Base-by-base conservation (phyloP, 352 stramenopile genomes). In the Hyaloperonospora arabidopsidis region DNA sequence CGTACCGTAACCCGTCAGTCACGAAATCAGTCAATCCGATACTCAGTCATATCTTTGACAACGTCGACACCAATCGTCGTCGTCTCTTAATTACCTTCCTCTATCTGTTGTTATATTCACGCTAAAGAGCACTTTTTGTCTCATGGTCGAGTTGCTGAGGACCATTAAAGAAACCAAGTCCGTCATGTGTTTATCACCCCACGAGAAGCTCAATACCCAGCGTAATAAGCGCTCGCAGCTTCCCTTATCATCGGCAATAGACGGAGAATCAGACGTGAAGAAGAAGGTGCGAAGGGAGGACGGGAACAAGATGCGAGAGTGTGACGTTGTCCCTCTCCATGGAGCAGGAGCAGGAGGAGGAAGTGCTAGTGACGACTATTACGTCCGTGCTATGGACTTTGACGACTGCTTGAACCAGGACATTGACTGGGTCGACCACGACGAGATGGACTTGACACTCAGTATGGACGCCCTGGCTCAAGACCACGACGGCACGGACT, bases 331-430 rank as follows among this genome's bases (percentile, higher is more conserved):
- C 8, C 4, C 25, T 32, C 25, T 32, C 4, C 25, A 32, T 32
- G 25, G 25, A 4, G 8, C 25, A 32, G 8, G 25, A 32, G 25
- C 25, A 8, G 25, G 4, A 8, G 25, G 4, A 32, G 25, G 67
- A 18, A 89, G 82, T 79, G 76, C 89, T 60, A 89, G 74, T 51
- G 82, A 92, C 62, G 82, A 89, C 60, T 86, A 87, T 63, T 54
- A 32, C 25, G 25, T 89, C 45, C 76, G 77, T 45, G 59, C 74
- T 36, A 74, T 92, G 62, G 82, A 86, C 52, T 70, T 87, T 22
- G 79, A 89, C 67, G 79, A 87, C 34, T 65, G 72, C 43, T 58
- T 89, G 52, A 87, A 74, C 57, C 72, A 92, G 45, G 82, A 92
- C 43, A 88, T 92, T 53, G 82, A 92, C 63, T 92, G 82, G 82